phyloP scores from a whole-genome alignment of 1,284 basidiomycete species.

The Marasmius tenuissimus region DNA sequence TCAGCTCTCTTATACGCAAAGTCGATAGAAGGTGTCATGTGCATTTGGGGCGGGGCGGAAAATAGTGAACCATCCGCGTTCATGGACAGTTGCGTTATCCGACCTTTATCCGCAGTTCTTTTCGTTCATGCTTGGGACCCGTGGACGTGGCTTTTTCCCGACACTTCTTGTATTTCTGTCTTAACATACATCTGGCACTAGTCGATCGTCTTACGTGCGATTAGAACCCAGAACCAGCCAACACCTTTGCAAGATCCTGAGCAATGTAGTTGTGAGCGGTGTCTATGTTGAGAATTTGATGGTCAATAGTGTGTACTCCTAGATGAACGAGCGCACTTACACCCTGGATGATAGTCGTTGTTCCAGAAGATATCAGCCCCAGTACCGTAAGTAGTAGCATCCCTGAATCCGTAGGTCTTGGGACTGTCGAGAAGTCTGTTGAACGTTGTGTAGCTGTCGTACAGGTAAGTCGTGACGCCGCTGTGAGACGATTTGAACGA shows the following conservation, averaged over 20 bases:
- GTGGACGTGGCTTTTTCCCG: too few species aligned
- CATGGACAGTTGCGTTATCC: too few species aligned
- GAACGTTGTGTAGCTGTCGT: neutral
- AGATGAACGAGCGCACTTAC: neutral
- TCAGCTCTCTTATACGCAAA: too few species aligned
- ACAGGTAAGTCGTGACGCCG: neutral
- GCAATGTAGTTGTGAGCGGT: slow-evolving; percentile 38
- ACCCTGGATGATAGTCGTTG: neutral
- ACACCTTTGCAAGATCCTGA: slow-evolving; percentile 31
- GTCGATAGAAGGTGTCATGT: too few species aligned
- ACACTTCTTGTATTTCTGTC: too few species aligned
- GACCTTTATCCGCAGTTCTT: too few species aligned
- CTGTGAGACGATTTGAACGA: neutral
- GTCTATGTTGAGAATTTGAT: slow-evolving; percentile 16
- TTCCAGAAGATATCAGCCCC: neutral
- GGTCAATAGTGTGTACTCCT: neutral
- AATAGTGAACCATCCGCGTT: too few species aligned
- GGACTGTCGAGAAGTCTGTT: neutral
- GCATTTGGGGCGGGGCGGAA: too few species aligned
- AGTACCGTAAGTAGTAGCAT: neutral
- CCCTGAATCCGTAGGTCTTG: neutral
- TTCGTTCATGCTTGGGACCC: too few species aligned
- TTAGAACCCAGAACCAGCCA: slow-evolving; percentile 23
- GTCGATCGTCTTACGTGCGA: neutral
- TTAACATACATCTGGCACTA: neutral